These are phyloP conservation scores for Microbotryomycetes sp. DNA, from an alignment of 1,284 basidiomycete species.

Conservation along the genomic window DNA sequence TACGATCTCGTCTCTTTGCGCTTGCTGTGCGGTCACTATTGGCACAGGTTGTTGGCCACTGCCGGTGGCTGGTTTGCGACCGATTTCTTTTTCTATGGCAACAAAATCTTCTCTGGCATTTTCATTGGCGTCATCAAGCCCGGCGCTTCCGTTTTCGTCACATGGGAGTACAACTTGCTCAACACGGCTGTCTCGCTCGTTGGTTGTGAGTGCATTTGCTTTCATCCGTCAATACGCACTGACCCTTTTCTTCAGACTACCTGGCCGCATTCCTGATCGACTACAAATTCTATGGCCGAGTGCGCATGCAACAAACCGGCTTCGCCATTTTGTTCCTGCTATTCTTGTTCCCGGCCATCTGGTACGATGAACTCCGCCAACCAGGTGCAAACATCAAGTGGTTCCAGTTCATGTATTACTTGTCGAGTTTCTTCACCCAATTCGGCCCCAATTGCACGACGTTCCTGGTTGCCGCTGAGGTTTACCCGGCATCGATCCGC, in stretches of 20 bases:
- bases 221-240: conserved; percentile 30
- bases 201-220: not conserved
- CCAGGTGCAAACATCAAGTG: conserved; percentile 36
- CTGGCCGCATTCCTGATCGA: conserved; percentile 50
- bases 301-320: conserved; percentile 48
- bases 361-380: conserved; percentile 32
- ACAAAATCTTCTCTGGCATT: conserved; percentile 42
- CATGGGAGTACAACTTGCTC: conserved; percentile 51
- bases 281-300: conserved; percentile 48
- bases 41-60: conserved; percentile 48
- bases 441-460: conserved; percentile 48
- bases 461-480: conserved; percentile 40
- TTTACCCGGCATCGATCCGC: conserved; percentile 42
- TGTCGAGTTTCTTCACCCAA: conserved; percentile 49
- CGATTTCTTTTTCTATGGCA: conserved; percentile 43
- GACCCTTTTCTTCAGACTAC: conserved; percentile 49
- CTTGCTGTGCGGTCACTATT: conserved; percentile 47
- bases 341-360: conserved; percentile 41
- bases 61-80: conserved; percentile 49
- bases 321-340: conserved; percentile 47
- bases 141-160: conserved; percentile 39
- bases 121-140: conserved; percentile 49
- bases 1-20: conserved; percentile 49
- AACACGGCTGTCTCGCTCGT: conserved; percentile 21
- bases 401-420: conserved; percentile 29